Evolutionary conservation across 805 yeast genomes (phyloP), one percentile per base, ranked within the genome.

Genomic region (Alloascoidea hylecoeti): DNA sequence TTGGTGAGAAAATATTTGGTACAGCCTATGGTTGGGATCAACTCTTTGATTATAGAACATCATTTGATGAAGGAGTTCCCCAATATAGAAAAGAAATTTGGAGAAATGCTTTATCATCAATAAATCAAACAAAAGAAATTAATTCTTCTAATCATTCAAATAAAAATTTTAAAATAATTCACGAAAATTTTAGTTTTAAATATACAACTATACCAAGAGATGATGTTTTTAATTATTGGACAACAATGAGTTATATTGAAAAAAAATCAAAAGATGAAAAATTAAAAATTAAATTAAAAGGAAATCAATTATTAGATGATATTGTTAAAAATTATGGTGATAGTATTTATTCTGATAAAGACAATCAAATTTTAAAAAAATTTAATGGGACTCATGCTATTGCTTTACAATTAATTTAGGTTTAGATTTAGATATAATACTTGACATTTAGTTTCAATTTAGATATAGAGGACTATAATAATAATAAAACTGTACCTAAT

Each of bases 51-150:
- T n/a, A 9, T n/a, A 23, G 30, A 23, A 23, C 30, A 23, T 33
- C 48, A 3, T 54, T 46, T 41, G 77, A 70, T 42, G 43, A 32
- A 3, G 51, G 50, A 2, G 76, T 74, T 18, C 81, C 82, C 4
- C 80, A 75, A 52, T 75, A 71, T 45, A 60, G 76, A 35, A 60
- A 52, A 18, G 64, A 59, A 13, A 44, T 46, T 9, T 75, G 81
- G 81, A 58, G 60, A 39, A 35, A 53, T 2, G 56, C 58, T 1
- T 59, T 72, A 33, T 51, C 53, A 9, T 23, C 30, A 9, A 23
- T 9, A 23, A n/a, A 9, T 23, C 30, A 23, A 23, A 9, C 30
- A 9, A 9, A n/a, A n/a, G n/a, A n/a, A n/a, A n/a, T n/a, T n/a
- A n/a, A n/a, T n/a, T n/a, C n/a, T n/a, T n/a, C n/a, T n/a, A n/a